A percentile compares a stretch with the other conserved stretches of the same genome.
These are phyloP conservation scores for Termitomyces sp. DNA, from an alignment of 768 basidiomycete genomes.

Conservation along the genomic window DNA sequence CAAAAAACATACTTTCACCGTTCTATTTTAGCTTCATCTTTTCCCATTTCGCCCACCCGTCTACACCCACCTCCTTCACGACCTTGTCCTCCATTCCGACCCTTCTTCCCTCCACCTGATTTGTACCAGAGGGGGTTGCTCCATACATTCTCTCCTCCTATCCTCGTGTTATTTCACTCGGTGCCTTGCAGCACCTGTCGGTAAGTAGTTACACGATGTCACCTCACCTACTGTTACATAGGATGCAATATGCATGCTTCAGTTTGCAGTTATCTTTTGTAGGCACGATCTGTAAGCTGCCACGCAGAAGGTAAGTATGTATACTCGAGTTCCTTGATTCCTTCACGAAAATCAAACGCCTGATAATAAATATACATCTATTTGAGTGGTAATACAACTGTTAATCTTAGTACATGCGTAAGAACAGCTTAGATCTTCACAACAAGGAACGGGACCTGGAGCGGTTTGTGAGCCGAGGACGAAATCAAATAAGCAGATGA, in stretches of 20 bases:
- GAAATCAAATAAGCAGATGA: background rate
- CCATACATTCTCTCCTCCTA: conserved; percentile 18
- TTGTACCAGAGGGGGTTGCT: conserved; percentile 18
- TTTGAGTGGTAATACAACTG: conserved; percentile 38
- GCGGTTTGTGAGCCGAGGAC: background rate
- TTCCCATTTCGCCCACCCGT: conserved; percentile 20
- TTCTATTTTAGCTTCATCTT: conserved; percentile 33
- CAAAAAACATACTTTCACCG: conserved; percentile 46
- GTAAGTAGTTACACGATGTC: conserved; percentile 44
- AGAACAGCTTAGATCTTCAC: conserved; percentile 45
- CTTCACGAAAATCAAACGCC: background rate
- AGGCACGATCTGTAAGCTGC: background rate
- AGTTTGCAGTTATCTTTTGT: conserved; percentile 7
- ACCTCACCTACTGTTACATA: conserved; percentile 19
- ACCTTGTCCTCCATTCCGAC: conserved; percentile 12
- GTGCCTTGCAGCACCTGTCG: conserved; percentile 26
- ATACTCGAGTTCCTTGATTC: background rate
- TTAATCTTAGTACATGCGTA: background rate
- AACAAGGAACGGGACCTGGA: conserved; percentile 80
- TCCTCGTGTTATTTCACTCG: conserved; percentile 10
- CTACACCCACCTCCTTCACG: background rate
- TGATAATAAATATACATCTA: conserved; percentile 9
- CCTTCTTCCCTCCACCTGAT: conserved; percentile 18
- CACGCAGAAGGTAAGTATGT: background rate
- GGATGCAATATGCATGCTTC: conserved; percentile 27